Conservation (phyloP, 116 monocot species). For the Posidonia oceanica region DNA sequence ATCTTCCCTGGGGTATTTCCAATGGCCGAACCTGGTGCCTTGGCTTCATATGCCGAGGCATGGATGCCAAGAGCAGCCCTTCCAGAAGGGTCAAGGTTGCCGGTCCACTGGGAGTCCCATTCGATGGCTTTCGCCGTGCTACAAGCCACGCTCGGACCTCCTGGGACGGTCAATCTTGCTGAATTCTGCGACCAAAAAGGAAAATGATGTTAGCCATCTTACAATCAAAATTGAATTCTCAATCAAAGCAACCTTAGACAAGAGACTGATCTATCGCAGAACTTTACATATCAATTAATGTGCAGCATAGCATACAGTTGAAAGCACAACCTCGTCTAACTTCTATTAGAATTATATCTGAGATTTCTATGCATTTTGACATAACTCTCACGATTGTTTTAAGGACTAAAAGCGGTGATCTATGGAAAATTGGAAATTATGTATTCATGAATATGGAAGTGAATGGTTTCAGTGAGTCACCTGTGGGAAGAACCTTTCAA, state of each 20-base stretch:
- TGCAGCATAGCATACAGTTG: no score
- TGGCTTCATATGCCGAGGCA: conserved; percentile 38
- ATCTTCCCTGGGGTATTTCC: conserved; percentile 20
- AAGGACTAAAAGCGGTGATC: no score
- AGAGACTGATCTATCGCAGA: background rate
- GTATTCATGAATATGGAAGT: no score
- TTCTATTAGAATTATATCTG: no score
- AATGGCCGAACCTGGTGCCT: conserved; percentile 1
- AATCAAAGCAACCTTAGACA: no score
- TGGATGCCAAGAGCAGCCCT: conserved; percentile 79
- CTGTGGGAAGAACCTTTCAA: conserved; percentile 67
- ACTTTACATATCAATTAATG: background rate
- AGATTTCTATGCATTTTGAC: no score
- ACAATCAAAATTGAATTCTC: background rate
- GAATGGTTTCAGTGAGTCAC: conserved; percentile 4
- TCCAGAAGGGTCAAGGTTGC: conserved; percentile 70
- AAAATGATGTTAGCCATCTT: background rate
- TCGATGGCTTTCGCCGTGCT: conserved; percentile 81
- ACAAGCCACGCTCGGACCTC: conserved; percentile 73
- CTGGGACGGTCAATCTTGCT: conserved; percentile 62
- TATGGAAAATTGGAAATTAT: no score
- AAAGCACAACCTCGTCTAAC: no score
- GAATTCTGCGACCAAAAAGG: conserved; percentile 37
- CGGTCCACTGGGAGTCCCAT: conserved; percentile 74
- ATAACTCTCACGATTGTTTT: no score